These are phyloP conservation scores for Pseudogymnoascus sp. DNA, from an alignment of 2,329 filamentous ascomycete species.

Conservation along the genomic window DNA sequence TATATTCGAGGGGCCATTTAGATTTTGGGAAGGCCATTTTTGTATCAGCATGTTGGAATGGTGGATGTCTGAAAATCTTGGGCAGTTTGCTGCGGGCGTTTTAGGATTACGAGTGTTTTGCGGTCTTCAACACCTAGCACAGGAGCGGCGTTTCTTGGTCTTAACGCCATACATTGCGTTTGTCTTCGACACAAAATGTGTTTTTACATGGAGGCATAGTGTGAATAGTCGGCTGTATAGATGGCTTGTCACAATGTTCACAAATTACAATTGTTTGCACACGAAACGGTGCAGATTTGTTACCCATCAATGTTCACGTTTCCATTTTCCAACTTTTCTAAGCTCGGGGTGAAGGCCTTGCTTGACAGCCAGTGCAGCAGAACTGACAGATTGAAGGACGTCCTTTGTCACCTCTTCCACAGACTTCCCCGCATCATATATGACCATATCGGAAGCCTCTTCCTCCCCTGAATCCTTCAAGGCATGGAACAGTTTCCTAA, in stretches of 20 bases:
- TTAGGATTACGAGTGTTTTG: slow-evolving; percentile 17
- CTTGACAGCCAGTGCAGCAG: not conserved
- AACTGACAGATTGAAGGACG: slow-evolving; percentile 38
- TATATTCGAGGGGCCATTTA: not conserved
- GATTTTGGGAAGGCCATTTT: not conserved
- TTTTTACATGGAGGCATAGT: slow-evolving; percentile 3
- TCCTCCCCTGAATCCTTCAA: slow-evolving; percentile 39
- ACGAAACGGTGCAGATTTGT: not conserved
- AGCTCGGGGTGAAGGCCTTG: not conserved
- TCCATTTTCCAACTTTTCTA: slow-evolving; percentile 13
- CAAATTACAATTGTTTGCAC: slow-evolving; percentile 4
- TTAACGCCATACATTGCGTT: slow-evolving; percentile 26
- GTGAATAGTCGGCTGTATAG: not conserved
- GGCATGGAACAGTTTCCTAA: slow-evolving; percentile 64
- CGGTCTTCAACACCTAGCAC: slow-evolving; percentile 28
- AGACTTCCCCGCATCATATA: slow-evolving; percentile 45
- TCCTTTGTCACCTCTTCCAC: slow-evolving; percentile 49
- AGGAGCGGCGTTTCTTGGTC: slow-evolving; percentile 26
- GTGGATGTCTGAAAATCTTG: slow-evolving; percentile 1
- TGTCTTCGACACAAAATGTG: slow-evolving; percentile 1
- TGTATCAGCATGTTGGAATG: not conserved
- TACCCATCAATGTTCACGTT: slow-evolving; percentile 6
- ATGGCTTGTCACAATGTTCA: not conserved
- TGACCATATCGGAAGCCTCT: slow-evolving; percentile 45
- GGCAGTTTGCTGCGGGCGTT: not conserved